Evolutionary conservation across 345 rosid genomes (phyloP).

Genomic region (Toxicodendron radicans): DNA sequence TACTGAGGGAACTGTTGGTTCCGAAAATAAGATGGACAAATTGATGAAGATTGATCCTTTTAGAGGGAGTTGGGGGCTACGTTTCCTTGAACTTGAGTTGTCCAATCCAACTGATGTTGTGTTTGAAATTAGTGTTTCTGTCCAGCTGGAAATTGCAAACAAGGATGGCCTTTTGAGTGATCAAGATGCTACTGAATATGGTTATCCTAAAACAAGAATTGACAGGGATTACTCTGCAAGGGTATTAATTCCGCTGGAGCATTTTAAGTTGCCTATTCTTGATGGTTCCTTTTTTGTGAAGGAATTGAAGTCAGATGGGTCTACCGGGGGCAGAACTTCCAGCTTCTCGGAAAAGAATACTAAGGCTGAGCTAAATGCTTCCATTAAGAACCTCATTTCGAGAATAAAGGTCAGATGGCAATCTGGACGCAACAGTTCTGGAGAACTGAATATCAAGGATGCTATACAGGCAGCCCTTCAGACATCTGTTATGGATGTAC

Average conservation of each 20-base stretch:
- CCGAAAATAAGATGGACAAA: constrained; percentile 64
- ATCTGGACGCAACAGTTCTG: constrained; percentile 93
- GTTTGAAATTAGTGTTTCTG: constrained; percentile 83
- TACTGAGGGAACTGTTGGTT: constrained; percentile 40
- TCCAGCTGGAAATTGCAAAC: constrained; percentile 65
- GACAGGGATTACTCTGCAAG: constrained; percentile 91
- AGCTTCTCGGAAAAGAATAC: constrained; percentile 86
- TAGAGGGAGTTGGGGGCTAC: constrained; percentile 98
- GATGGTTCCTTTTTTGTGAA: constrained; percentile 82
- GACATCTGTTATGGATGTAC: constrained; percentile 89
- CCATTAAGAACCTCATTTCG: constrained; percentile 80
- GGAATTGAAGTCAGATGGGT: constrained; percentile 57
- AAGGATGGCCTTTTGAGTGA: constrained; percentile 44
- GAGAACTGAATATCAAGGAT: constrained; percentile 88
- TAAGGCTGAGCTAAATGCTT: constrained; percentile 83
- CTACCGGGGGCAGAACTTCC: constrained; percentile 40
- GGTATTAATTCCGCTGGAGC: constrained; percentile 93
- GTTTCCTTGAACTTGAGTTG: constrained; percentile 92
- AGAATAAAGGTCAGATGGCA: constrained; percentile 95
- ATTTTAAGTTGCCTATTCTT: constrained; percentile 89
- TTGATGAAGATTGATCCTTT: constrained; percentile 88
- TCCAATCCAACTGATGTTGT: constrained; percentile 93
- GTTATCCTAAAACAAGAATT: constrained; percentile 83
- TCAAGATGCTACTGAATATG: constrained; percentile 60
- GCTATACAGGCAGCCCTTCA: constrained; percentile 89